Evolutionary conservation across 257 asterid genomes (phyloP), one percentile per base, ranked within the genome.

Genomic region (Fraxinus anomala): DNA sequence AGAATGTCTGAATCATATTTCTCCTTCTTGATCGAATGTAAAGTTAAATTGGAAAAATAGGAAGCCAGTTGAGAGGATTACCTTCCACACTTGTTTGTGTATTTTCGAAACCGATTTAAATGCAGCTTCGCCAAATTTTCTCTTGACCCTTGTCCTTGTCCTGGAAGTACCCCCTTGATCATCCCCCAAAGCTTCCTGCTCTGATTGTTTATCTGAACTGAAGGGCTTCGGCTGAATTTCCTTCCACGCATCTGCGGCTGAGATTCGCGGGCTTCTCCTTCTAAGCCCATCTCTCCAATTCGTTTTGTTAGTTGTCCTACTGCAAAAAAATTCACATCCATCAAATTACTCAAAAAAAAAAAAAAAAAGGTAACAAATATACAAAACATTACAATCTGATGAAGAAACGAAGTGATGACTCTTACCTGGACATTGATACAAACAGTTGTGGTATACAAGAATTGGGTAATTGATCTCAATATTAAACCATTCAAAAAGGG

Each of bases 241-340:
- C 81, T 87, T 82, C 73, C 68, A 68, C 8, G 81, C 84, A 44
- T 85, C 87, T 21, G 84, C 75, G 84, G 87, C 89, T 16, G 86
- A 81, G 82, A 90, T 84, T 80, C 91, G 78, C 0, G 91, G 92
- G 79, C 94, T 90, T 44, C 88, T 81, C 80, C 92, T 84, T 81
- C 90, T 79, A 31, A 80, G 67, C 44, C 81, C 89, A 26, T 86
- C 86, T 65, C 78, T 23, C 82, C 75, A 42, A 77, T 31, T 49
- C 1, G 81, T 36, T 82, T 54, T 70, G 12, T 36, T 65, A 13
- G 56, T 47, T 63, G 72, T 83, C 79, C 85, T 80, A 36, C 66
- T 37, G 23, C 21, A 40, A 36, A n/a, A 26, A 44, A 14, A 31
- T 17, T 44, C 7, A 76, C 19, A 68, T 5, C 5, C 4, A 34